Base-by-base conservation (phyloP, 352 stramenopile species). In the Phytophthora pini region DNA sequence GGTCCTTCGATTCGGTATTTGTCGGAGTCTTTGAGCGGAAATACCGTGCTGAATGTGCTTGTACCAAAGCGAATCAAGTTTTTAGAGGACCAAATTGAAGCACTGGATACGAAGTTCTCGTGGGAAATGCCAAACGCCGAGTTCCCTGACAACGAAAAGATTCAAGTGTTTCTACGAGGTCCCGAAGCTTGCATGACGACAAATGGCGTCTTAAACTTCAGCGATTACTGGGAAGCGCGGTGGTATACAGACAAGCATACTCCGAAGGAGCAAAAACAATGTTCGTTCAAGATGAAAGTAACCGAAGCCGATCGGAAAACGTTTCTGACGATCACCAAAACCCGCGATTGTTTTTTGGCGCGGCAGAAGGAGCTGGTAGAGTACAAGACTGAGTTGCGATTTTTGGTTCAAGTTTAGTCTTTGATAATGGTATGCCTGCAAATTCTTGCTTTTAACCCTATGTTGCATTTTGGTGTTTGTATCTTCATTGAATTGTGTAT, bases 91-190 rank as follows among this genome's bases (percentile, higher is more conserved):
- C 34, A 55, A 45, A 32, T 57, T 50, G 6, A 38, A 44, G 24
- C 17, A 6, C 17, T 46, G 9, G 27, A 43, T 13, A 61, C 39
- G 29, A 55, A 48, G 2, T 61, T 68, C n/a, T 65, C 67, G 40
- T 70, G 65, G 65, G 36, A 54, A 26, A 74, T 74, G 38, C 61
- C 61, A 1, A 17, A 49, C 7, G 60, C 66, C 0, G 8, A 51
- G 0, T 56, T 62, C 20, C 8, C 32, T 24, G 20, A 34, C 15
- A 45, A 56, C 20, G 17, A 22, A 8, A 39, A 56, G 7, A 54
- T 74, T 5, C 9, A 71, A 55, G 61, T 31, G 15, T 75, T 71
- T 39, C 32, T 74, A 4, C 55, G 52, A 11, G 67, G 67, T 4
- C 50, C 61, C 3, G 52, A 62, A 15, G 27, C 27, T 0, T 51